phyloP scores from a whole-genome alignment of 192 early-diverging fungal genomes.

The Coemansia sp. region DNA sequence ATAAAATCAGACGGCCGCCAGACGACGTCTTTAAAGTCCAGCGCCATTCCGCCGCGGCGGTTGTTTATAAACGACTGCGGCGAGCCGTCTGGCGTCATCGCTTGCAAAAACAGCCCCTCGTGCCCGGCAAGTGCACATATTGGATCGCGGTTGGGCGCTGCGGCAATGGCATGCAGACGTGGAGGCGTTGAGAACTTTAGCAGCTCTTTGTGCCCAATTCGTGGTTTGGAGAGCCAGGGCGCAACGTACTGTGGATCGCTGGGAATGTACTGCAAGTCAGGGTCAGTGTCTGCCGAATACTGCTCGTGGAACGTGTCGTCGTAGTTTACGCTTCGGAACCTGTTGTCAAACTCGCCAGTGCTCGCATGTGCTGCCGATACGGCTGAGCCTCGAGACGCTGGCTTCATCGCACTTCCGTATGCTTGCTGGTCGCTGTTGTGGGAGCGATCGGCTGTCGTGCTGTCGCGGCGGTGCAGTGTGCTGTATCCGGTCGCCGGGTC shows the following conservation, averaged over 20 bases:
- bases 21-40: slow-evolving; percentile 40
- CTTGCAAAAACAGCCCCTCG: slow-evolving; percentile 31
- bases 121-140: slow-evolving; percentile 29
- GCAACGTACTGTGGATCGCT: not conserved
- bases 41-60: slow-evolving; percentile 25
- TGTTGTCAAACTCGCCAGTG: not conserved
- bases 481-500: slow-evolving; percentile 5
- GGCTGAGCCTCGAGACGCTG: slow-evolving; percentile 6
- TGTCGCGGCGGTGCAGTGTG: slow-evolving; percentile 4
- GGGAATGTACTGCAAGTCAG: not conserved
- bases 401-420: not conserved
- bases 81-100: slow-evolving; percentile 29
- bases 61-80: slow-evolving; percentile 12
- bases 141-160: slow-evolving; percentile 23
- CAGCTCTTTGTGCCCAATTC: slow-evolving; percentile 16
- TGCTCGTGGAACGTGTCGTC: not conserved
- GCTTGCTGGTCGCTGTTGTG: slow-evolving; percentile 16
- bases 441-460: slow-evolving; percentile 5
- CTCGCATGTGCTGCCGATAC: not conserved
- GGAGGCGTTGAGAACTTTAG: slow-evolving; percentile 16
- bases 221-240: slow-evolving; percentile 27
- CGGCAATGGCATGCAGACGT: slow-evolving; percentile 32
- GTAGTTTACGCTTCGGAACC: not conserved
- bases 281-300: not conserved
- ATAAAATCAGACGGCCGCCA: slow-evolving; percentile 50